Evolutionary conservation across 345 rosid genomes (phyloP).

Genomic region (Lepidium aucheri): DNA sequence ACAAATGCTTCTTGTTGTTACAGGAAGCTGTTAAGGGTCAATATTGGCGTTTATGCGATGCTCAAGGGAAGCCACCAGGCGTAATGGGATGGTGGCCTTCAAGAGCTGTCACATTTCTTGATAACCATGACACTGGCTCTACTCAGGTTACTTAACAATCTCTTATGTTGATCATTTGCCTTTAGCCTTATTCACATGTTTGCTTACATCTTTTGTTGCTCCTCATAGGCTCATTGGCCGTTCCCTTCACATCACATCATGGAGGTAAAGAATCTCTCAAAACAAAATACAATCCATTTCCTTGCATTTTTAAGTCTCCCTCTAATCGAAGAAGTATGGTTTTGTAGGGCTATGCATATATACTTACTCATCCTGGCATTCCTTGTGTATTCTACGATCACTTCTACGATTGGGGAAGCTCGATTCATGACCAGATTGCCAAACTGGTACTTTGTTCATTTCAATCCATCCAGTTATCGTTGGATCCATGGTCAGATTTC

Average conservation of each 20-base stretch:
- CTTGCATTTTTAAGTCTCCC: not conserved
- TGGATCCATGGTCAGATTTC: not conserved
- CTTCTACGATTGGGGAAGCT: constrained; percentile 65
- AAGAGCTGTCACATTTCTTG: constrained; percentile 79
- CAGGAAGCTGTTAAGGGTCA: constrained; percentile 91
- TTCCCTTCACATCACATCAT: constrained; percentile 69
- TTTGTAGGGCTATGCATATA: constrained; percentile 75
- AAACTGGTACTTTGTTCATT: constrained; percentile 42
- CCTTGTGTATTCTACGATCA: constrained; percentile 85
- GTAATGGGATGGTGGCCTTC: constrained; percentile 98
- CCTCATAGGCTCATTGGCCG: constrained; percentile 81
- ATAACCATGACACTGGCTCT: constrained; percentile 94
- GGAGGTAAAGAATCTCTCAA: constrained; percentile 48
- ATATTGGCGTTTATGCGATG: constrained; percentile 72
- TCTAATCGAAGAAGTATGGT: not conserved
- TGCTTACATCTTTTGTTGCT: not conserved
- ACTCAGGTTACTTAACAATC: constrained; percentile 48
- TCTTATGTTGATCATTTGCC: not conserved
- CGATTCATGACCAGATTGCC: constrained; percentile 63
- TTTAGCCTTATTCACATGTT: not conserved
- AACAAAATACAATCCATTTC: not conserved
- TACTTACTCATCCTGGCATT: constrained; percentile 90
- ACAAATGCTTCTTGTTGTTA: not conserved
- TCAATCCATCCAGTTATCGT: not conserved
- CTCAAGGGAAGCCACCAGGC: constrained; percentile 87